These are phyloP conservation scores for Chaetomium cochliodes DNA, from an alignment of 495 filamentous ascomycete species.

Conservation along the genomic window DNA sequence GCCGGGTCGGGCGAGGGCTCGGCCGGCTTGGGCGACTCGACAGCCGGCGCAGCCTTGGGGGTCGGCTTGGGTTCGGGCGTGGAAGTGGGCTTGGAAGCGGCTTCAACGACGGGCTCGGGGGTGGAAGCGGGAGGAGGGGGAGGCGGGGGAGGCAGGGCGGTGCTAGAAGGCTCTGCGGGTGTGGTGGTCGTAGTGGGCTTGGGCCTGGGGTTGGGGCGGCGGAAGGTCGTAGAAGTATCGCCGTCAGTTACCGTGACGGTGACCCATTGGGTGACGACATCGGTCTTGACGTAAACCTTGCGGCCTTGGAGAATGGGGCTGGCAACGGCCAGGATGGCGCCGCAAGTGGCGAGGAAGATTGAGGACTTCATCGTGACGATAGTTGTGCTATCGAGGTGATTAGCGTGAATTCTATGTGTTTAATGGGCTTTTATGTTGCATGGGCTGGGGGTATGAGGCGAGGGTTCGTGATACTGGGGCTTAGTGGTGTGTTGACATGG, in stretches of 20 bases:
- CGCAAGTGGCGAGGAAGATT: slow-evolving; percentile 58
- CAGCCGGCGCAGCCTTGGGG: slow-evolving; percentile 14
- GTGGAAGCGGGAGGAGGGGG: slow-evolving; percentile 14
- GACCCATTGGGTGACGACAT: slow-evolving; percentile 58
- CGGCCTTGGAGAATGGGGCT: slow-evolving; percentile 59
- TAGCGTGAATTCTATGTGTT: neutral
- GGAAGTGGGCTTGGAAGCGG: slow-evolving; percentile 24
- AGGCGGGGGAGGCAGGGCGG: slow-evolving; percentile 15
- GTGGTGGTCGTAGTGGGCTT: slow-evolving; percentile 26
- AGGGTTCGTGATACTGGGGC: neutral
- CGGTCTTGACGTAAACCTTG: slow-evolving; percentile 55
- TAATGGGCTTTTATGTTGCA: neutral
- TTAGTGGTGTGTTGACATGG: neutral
- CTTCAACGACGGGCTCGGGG: neutral
- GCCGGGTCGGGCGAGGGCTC: slow-evolving; percentile 17
- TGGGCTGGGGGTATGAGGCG: no score
- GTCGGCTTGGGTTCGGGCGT: slow-evolving; percentile 15
- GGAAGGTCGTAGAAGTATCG: slow-evolving; percentile 21
- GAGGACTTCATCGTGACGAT: slow-evolving; percentile 62
- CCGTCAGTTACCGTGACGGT: slow-evolving; percentile 59
- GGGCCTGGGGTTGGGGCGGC: slow-evolving; percentile 6
- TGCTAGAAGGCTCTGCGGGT: slow-evolving; percentile 13
- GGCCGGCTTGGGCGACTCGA: slow-evolving; percentile 9
- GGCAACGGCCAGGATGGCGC: slow-evolving; percentile 61
- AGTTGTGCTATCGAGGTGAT: neutral